phyloP scores from a whole-genome alignment of 495 filamentous ascomycete species.

The Aspergillus kassunensis region DNA sequence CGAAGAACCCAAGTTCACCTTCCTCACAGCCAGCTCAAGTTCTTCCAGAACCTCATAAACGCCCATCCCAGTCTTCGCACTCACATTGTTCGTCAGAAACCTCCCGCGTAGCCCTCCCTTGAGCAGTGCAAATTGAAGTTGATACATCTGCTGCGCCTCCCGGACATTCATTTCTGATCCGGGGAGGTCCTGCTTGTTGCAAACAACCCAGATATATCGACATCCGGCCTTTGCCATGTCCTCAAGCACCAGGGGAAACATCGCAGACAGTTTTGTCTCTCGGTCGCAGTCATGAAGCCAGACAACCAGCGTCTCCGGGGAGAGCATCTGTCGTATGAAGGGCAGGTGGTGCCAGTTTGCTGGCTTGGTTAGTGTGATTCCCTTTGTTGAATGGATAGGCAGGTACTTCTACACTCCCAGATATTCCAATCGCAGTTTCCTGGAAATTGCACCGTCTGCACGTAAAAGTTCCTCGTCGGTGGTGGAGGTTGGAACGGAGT shows the following conservation, averaged over 20 bases:
- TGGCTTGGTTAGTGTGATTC: not conserved
- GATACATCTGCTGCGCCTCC: not conserved
- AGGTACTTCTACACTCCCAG: not conserved
- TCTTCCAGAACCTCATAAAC: not conserved
- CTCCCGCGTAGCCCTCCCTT: not conserved
- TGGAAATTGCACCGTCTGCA: not conserved
- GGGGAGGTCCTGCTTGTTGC: constrained; percentile 1
- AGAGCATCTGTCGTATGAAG: not conserved
- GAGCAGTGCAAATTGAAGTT: not conserved
- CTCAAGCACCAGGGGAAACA: not conserved
- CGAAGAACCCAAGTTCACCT: not conserved
- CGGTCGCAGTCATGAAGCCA: not conserved
- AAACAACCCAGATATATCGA: not conserved
- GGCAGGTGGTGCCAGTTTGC: not conserved
- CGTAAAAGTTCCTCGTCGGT: not conserved
- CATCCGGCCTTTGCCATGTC: not conserved
- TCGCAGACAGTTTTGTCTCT: not conserved
- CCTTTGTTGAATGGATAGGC: not conserved
- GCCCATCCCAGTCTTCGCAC: not conserved
- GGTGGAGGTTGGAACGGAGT: not conserved
- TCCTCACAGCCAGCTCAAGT: not conserved
- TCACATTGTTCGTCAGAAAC: not conserved
- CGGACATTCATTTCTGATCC: not conserved
- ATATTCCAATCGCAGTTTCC: not conserved
- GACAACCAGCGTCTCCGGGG: not conserved